Percentiles rank a stretch among this genome's conserved stretches.
These are phyloP conservation scores for Sorghum bicolor DNA, from an alignment of 176 grass and related monocot genomes.

Conservation along the genomic window Sorghum_bicolor_NCBIv3 NC_012876.2:6594001-6594500, in stretches of 20 bases:
- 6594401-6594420: not conserved
- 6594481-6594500: not conserved
- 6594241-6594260: not conserved
- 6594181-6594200: not conserved
- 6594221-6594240: not conserved
- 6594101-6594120: not conserved
- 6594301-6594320: conserved; percentile 10
- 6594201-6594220: not conserved
- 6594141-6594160: not conserved
- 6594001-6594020: not conserved
- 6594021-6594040: not conserved
- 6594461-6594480: not conserved
- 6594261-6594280: not conserved
- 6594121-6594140: not conserved
- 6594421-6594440: conserved; percentile 3
- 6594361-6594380: not conserved
- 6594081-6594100: not conserved
- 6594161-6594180: not conserved
- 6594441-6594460: not conserved
- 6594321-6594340: not conserved
- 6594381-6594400: not conserved
- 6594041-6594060: no score
- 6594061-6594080: no score
- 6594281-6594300: not conserved
- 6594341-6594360: not conserved